Evolutionary conservation across 2,329 filamentous ascomycete genomes (phyloP).

Genomic region (Trichoderma sp.): DNA sequence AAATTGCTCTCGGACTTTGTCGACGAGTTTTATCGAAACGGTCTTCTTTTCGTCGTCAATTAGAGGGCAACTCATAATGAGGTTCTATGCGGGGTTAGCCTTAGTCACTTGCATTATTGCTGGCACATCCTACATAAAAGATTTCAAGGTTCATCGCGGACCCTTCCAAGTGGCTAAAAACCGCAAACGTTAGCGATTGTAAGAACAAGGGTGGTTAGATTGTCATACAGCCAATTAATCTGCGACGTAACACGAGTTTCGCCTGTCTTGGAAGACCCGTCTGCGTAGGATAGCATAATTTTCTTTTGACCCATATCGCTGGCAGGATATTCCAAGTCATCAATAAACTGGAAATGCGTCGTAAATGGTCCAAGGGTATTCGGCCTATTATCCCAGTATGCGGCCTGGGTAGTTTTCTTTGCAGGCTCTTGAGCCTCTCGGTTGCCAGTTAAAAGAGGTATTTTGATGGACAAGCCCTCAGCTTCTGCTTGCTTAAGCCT

Average conservation of each 20-base stretch:
- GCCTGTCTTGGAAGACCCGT: not conserved
- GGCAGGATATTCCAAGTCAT: not conserved
- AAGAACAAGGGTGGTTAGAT: not conserved
- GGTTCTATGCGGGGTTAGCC: not conserved
- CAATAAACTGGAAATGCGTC: not conserved
- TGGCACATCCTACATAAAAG: not conserved
- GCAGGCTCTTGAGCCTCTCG: not conserved
- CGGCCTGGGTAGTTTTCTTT: not conserved
- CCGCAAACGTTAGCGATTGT: not conserved
- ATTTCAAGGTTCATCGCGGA: not conserved
- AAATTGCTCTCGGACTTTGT: not conserved
- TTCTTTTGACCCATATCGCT: not conserved
- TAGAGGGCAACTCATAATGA: not conserved
- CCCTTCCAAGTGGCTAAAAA: not conserved
- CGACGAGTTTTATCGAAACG: not conserved
- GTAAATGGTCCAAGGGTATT: not conserved
- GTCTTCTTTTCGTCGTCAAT: not conserved
- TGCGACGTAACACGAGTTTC: not conserved
- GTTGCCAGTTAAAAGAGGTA: not conserved
- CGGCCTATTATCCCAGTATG: not conserved
- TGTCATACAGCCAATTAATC: constrained; percentile 1
- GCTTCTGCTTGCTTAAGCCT: not conserved
- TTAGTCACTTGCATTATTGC: not conserved
- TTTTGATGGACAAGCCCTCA: not conserved
- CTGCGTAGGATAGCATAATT: not conserved